Evolutionary conservation across 2,329 filamentous ascomycete genomes (phyloP), one percentile per base, ranked within the genome.

Genomic region (Ophioceras dolichostomum): DNA sequence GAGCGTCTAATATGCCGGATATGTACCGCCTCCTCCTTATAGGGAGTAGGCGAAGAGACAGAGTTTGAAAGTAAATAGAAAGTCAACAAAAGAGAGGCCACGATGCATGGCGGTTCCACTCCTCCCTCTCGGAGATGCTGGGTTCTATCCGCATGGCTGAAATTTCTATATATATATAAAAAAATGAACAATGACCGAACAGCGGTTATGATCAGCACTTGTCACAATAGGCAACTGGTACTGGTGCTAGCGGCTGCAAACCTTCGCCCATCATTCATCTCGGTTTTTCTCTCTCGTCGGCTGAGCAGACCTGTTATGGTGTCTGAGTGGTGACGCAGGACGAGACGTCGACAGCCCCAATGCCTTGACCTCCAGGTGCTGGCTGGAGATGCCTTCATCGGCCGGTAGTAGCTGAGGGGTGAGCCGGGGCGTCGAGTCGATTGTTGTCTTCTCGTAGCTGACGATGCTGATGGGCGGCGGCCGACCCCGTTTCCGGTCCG

Each of bases 381-480:
- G 60, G 12, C 60, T 48, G 7, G 7, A 8, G 12, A 26, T 26
- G 7, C 12, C 22, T 26, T 26, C 22, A 7, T 8, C 22, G 7
- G 12, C 22, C 12, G 22, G 22, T 26, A 12, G 22, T 8, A 26
- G 22, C 12, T 12, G 22, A 8, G 61, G 57, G 1, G 67, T 70
- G 13, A 26, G 22, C 12, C 22, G 22, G 7, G 61, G 57, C 1
- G 67, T 70, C n/a, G 56, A 51, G 22, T 74, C 75, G 29, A 78
- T 70, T 10, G 68, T 68, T 3, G 76, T 74, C 59, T 94, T 91
- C 55, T 94, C 86, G 51, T 82, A 87, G 45, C 66, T 75, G 33
- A 79, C 79, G 42, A 88, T 78, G 44, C 63, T 72, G 49, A 85
- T 76, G 0, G 80, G 74, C 0, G 74, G 64, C 17, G 83, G 76